Evolutionary conservation across 768 basidiomycete genomes (phyloP), one percentile per base, ranked within the genome.

Genomic region (Rhodotorula paludigena): DNA sequence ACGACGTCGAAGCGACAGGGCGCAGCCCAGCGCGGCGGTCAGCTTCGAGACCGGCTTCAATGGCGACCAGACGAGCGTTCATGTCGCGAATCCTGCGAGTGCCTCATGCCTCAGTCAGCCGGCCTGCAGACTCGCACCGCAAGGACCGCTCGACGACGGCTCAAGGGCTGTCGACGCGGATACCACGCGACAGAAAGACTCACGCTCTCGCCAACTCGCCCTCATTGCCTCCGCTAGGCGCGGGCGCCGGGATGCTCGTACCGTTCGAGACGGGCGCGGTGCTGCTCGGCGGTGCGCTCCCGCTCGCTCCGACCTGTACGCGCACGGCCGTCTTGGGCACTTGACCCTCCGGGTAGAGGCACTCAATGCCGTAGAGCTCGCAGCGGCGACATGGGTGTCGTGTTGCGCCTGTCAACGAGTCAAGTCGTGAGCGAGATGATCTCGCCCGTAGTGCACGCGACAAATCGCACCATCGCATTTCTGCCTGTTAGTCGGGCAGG

Each of bases 41-140:
- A 6, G 52, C 32, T 1, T 68, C 67, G 44, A 68, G 67, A 1
- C 67, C 67, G n/a, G 49, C 45, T 35, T 68, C 67, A 28, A 68
- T 68, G 5, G 67, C 42, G 1, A 38, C 45, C 23, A 68, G 52
- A 6, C 67, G 67, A 1, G 57, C 67, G 41, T 18, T 59, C 52
- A 68, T 59, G 25, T 68, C 67, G 20, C 67, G 61, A 2, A 68
- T 25, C 0, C 60, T 67, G 55, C 5, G 12, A 5, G 14, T n/a
- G n/a, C n/a, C n/a, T n/a, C n/a, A n/a, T n/a, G n/a, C n/a, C n/a
- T n/a, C n/a, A n/a, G n/a, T n/a, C n/a, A n/a, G n/a, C n/a, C n/a
- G n/a, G n/a, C n/a, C n/a, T n/a, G n/a, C n/a, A n/a, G n/a, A n/a
- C n/a, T n/a, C n/a, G n/a, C n/a, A n/a, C n/a, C n/a, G n/a, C n/a